Evolutionary conservation across 2,329 filamentous ascomycete genomes (phyloP).

Genomic region (Neofusicoccum cordaticola): DNA sequence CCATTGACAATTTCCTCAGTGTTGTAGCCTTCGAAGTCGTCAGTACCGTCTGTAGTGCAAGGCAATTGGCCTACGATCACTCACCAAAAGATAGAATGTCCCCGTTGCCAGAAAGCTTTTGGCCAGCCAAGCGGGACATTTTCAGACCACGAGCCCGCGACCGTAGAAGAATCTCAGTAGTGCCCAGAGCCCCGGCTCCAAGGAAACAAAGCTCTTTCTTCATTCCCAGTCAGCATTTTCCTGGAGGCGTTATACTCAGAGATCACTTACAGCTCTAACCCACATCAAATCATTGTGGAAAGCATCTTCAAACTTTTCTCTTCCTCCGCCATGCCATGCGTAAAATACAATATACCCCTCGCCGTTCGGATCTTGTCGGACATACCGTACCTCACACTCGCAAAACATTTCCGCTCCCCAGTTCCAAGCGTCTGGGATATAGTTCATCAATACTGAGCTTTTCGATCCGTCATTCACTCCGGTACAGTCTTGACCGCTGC

Average conservation of each 20-base stretch:
- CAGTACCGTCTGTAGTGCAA: background rate
- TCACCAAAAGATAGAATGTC: slow-evolving; percentile 60
- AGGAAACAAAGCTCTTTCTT: slow-evolving; percentile 62
- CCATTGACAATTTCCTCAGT: slow-evolving; percentile 56
- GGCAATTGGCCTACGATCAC: background rate
- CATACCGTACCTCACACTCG: slow-evolving; percentile 63
- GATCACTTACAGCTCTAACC: slow-evolving; percentile 54
- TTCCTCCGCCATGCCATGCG: slow-evolving; percentile 60
- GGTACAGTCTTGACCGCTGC: slow-evolving; percentile 62
- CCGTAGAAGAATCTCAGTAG: slow-evolving; percentile 54
- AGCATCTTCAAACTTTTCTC: slow-evolving; percentile 54
- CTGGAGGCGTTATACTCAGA: background rate
- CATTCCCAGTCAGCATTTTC: background rate
- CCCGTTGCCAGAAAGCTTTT: slow-evolving; percentile 60
- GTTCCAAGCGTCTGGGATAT: slow-evolving; percentile 68
- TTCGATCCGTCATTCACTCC: slow-evolving; percentile 68
- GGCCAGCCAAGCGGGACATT: slow-evolving; percentile 53
- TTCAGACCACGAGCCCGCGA: slow-evolving; percentile 49
- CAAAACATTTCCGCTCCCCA: slow-evolving; percentile 71
- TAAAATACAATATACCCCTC: slow-evolving; percentile 64
- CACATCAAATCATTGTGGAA: slow-evolving; percentile 62
- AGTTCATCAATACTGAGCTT: slow-evolving; percentile 64
- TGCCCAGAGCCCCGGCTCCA: slow-evolving; percentile 63
- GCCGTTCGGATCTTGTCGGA: slow-evolving; percentile 50
- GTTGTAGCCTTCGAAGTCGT: slow-evolving; percentile 48